Conservation (phyloP, 2,329 filamentous ascomycete genomes). For the Cercospora zeina region DNA sequence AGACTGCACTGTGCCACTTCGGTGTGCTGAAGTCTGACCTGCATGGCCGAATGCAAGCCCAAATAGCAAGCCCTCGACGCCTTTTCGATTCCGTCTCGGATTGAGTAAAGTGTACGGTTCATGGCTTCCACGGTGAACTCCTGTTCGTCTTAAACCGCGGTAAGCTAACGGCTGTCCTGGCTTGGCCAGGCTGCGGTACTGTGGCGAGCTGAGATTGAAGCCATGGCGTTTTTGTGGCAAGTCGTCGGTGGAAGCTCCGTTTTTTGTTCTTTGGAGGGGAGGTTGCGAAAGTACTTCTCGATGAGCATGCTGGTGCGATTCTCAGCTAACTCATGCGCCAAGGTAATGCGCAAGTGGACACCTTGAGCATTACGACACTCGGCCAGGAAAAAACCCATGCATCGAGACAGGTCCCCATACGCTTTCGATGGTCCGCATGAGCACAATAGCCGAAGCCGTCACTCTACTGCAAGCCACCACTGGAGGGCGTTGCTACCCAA, state of each 20-base stretch:
- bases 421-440: neutral
- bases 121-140: neutral
- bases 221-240: neutral
- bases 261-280: neutral
- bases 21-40: neutral
- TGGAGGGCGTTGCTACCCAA: neutral
- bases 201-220: constrained; percentile 3
- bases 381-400: too few species aligned
- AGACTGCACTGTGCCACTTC: neutral
- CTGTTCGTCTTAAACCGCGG: neutral
- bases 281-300: neutral
- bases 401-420: neutral
- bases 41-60: neutral
- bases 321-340: neutral
- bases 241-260: neutral
- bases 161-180: constrained; percentile 4
- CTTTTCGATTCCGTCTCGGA: neutral
- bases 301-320: neutral
- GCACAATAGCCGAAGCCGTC: neutral
- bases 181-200: neutral
- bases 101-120: neutral
- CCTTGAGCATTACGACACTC: too few species aligned
- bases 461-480: neutral
- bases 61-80: neutral
- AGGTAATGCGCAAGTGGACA: too few species aligned